phyloP scores from a whole-genome alignment of 257 asterid genomes.

The Fraxinus excelsior region DNA sequence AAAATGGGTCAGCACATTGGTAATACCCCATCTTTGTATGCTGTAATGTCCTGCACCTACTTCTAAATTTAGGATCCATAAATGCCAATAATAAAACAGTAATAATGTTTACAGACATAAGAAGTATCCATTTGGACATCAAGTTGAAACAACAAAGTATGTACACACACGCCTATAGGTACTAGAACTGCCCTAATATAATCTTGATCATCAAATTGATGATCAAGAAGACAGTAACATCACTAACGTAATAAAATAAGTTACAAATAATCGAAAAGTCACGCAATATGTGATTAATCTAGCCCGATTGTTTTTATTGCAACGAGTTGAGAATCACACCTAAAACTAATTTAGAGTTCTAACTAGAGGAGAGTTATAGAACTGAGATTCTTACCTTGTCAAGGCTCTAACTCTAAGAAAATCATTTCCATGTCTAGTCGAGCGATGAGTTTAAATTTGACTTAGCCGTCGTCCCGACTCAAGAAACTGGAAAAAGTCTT shows the following conservation, averaged over 20 bases:
- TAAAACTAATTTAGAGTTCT: neutral
- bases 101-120: neutral
- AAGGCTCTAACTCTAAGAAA: no score
- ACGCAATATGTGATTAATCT: neutral
- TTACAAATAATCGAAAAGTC: neutral
- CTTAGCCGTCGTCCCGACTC: neutral
- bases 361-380: neutral
- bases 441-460: neutral
- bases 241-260: neutral
- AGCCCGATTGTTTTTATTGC: neutral
- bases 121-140: neutral
- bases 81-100: neutral
- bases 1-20: no score
- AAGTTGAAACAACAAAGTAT: neutral
- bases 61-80: neutral
- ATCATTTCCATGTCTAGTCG: neutral
- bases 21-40: neutral
- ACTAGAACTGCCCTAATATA: no score
- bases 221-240: neutral
- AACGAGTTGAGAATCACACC: neutral
- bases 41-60: neutral
- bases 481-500: conserved; percentile 44
- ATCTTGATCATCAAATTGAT: neutral
- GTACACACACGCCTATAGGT: neutral
- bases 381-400: neutral